Evolutionary conservation across 192 early-diverging fungal genomes (phyloP).

Genomic region (Coemansia nantahalensis): DNA sequence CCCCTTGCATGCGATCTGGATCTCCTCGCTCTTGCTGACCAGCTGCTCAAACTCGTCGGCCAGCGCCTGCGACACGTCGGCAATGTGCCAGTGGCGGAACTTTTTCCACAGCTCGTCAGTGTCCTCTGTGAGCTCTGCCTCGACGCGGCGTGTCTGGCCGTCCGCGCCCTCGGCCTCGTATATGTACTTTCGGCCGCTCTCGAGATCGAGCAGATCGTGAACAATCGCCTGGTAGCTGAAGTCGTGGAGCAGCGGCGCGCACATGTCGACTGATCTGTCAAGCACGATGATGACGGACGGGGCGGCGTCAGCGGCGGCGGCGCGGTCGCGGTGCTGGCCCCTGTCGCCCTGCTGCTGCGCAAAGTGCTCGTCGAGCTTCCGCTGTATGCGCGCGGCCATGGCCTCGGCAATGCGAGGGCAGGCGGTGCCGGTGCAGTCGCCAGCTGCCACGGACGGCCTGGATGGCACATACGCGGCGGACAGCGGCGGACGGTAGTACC

Average conservation of each 20-base stretch:
- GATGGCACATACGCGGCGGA: no score
- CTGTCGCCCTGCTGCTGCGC: constrained; percentile 49
- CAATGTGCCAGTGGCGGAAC: constrained; percentile 51
- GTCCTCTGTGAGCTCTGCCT: constrained; percentile 39
- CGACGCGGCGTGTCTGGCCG: constrained; percentile 17
- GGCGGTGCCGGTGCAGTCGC: no score
- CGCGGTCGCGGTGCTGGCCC: no score
- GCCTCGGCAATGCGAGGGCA: constrained; percentile 31
- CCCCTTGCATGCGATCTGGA: constrained; percentile 18
- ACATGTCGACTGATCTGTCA: constrained; percentile 88
- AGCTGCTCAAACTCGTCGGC: constrained; percentile 31
- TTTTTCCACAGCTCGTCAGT: constrained; percentile 50
- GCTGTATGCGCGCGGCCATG: constrained; percentile 57
- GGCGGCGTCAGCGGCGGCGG: no score
- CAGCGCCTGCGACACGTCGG: constrained; percentile 28
- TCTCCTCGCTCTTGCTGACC: constrained; percentile 24
- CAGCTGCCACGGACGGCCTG: no score
- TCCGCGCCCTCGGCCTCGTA: constrained; percentile 4
- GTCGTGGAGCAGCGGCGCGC: constrained; percentile 90
- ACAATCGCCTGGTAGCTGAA: constrained; percentile 98
- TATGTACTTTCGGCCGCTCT: constrained; percentile 29
- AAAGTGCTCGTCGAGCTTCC: constrained; percentile 67
- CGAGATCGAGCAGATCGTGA: constrained; percentile 74
- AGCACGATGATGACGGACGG: constrained; percentile 81
- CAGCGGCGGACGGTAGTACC: constrained; percentile 35